phyloP scores from a whole-genome alignment of 2,329 filamentous ascomycete species.

The Claviceps africana region DNA sequence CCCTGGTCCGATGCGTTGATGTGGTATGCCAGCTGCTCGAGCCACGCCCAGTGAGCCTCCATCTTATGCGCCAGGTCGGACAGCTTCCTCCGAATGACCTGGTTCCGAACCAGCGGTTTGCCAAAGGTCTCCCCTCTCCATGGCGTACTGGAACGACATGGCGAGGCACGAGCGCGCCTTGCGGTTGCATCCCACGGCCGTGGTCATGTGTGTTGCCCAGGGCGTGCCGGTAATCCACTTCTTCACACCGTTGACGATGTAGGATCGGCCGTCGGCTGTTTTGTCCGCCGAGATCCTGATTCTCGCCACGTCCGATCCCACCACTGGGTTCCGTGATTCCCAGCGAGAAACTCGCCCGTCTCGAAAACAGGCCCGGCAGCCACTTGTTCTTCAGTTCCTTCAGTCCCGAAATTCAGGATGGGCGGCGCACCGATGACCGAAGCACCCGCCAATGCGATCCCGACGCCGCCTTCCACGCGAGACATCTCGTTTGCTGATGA shows the following conservation, averaged over 20 bases:
- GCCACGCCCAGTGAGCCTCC: slow-evolving; percentile 47
- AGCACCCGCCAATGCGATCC: slow-evolving; percentile 43
- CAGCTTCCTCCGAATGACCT: slow-evolving; percentile 40
- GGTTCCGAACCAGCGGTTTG: not conserved
- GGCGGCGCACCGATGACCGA: slow-evolving; percentile 34
- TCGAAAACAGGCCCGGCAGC: slow-evolving; percentile 15
- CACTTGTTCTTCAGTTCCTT: not conserved
- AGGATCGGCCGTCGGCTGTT: slow-evolving; percentile 29
- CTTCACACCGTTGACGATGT: slow-evolving; percentile 52
- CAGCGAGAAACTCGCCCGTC: slow-evolving; percentile 47
- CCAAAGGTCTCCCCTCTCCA: not conserved
- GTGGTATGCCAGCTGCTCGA: slow-evolving; percentile 47
- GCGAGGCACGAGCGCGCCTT: slow-evolving; percentile 42
- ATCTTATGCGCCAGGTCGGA: slow-evolving; percentile 44
- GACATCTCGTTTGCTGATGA: slow-evolving; percentile 41
- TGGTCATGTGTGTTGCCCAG: slow-evolving; percentile 47
- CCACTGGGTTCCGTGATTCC: slow-evolving; percentile 50
- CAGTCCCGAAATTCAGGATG: not conserved
- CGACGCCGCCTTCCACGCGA: slow-evolving; percentile 41
- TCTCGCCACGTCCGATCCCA: slow-evolving; percentile 50
- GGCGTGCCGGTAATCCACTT: slow-evolving; percentile 54
- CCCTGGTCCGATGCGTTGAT: slow-evolving; percentile 20
- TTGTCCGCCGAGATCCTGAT: slow-evolving; percentile 44
- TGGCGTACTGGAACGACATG: slow-evolving; percentile 32
- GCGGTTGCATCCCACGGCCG: slow-evolving; percentile 41